Base-by-base conservation (phyloP, 2,329 filamentous ascomycete genomes). In the Cladophialophora psammophila region DNA sequence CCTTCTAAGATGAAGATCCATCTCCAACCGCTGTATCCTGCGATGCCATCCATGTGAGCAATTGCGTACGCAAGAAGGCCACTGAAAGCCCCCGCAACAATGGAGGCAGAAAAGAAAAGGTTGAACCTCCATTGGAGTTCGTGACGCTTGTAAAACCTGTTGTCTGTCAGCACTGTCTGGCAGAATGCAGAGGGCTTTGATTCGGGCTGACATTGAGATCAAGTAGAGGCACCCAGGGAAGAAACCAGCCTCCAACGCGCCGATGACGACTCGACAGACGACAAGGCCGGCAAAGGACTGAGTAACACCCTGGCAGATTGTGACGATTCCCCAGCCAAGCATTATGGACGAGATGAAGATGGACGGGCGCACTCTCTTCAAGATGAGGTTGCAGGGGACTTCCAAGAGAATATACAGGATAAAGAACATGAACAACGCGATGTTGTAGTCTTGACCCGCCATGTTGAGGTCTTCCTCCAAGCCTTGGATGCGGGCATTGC, bases 11-110 rank as follows among this genome's bases (percentile, higher is more conserved):
- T 78, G 70, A 79, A 79, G 48, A 78, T 77, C 75, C 76, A 78
- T 38, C 74, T 71, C 75, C 76, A 77, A 1, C 13, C 76, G 71
- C 31, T 72, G 72, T 55, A 74, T 36, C 50, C 76, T 48, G 74
- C 69, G 66, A 79, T 75, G 71, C 71, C 84, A 57, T 83, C 80
- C 81, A 86, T 84, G 74, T 82, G 80, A 73, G 79, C 80, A 45
- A 86, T 85, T 1, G 75, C 83, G 68, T 79, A 85, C 1, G 85
- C 85, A 0, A 86, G 75, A 18, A 86, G 74, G 0, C 85, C 84
- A 42, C 78, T 78, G 63, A 80, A 74, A 35, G 80, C 79, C 35
- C 80, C 79, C 15, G 80, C 78, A 38, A 80, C 64, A 68, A 80
- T 80, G 32, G 74, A 76, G 1, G 74, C 76, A 13, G 74, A 75